Evolutionary conservation across 2,329 filamentous ascomycete genomes (phyloP), one percentile per base, ranked within the genome.

Genomic region (Aspergillus sp.): DNA sequence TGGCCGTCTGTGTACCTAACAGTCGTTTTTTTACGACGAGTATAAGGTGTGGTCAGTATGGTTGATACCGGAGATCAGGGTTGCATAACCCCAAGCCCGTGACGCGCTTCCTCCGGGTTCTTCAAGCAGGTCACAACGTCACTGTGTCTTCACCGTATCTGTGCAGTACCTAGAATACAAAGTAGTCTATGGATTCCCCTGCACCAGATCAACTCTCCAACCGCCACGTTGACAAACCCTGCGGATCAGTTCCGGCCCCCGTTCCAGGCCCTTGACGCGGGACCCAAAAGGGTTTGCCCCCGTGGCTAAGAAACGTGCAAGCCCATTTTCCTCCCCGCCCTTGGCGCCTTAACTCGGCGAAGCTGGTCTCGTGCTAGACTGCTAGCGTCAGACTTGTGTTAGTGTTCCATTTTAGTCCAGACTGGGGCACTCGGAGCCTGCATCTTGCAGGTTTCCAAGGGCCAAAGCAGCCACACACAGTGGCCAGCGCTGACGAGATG

Each of bases 391-490:
- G 24, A 42, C 36, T 30, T 30, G 30, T 38, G 41, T 26, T 51
- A 34, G 45, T 20, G 47, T 55, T 48, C 47, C 41, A 47, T 58
- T 60, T 43, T 32, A 43, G 57, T 57, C 53, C 50, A 24, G 52
- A 59, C 56, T 15, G 26, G 48, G 41, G 26, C 26, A 36, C 51
- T 56, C 32, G 15, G 30, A 36, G 5, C 56, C 51, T 41, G 53
- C 36, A 43, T 18, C 17, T 34, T 30, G 44, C 44, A 36, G 44
- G 13, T 26, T 15, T 30, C 11, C 9, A 9, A 30, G 26, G 26
- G 26, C 26, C 9, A 30, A 34, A 30, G 24, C 50, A 56, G 48
- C 58, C 55, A 62, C 55, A 57, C 58, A 61, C n/a, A 47, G 20
- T 7, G 17, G 32, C 34, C 42, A 15, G 41, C 17, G 17, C 17